Evolutionary conservation across 2,329 filamentous ascomycete species (phyloP).

Genomic region (Aspergillus jensenii): DNA sequence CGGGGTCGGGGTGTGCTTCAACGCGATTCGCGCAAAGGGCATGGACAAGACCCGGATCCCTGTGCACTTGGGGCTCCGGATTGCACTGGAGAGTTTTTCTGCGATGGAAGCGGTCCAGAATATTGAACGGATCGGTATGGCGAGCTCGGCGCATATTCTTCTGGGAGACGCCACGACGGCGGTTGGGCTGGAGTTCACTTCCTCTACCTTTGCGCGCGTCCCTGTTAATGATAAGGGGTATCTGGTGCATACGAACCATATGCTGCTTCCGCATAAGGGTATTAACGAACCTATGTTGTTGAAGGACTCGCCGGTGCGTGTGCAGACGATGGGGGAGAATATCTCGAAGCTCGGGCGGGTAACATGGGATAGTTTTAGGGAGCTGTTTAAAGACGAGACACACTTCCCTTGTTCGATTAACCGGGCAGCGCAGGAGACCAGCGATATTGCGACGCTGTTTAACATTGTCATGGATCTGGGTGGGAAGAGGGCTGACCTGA

Average conservation of each 20-base stretch:
- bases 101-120: constrained; percentile 44
- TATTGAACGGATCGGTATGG: constrained; percentile 50
- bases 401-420: constrained; percentile 5
- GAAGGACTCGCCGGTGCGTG: constrained; percentile 6
- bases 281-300: constrained; percentile 6
- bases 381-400: constrained; percentile 6
- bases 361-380: background rate
- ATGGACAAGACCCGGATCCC: constrained; percentile 50
- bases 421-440: background rate
- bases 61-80: constrained; percentile 55
- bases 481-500: background rate
- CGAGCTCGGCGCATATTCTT: constrained; percentile 55
- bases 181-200: constrained; percentile 50
- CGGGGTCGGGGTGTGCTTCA: constrained; percentile 57
- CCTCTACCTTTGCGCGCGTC: constrained; percentile 1
- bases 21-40: constrained; percentile 55
- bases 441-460: constrained; percentile 3
- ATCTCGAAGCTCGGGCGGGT: background rate
- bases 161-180: constrained; percentile 48
- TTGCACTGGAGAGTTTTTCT: constrained; percentile 51
- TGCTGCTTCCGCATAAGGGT: constrained; percentile 3
- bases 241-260: constrained; percentile 10
- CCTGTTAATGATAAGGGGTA: background rate
- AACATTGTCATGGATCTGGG: constrained; percentile 8
- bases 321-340: constrained; percentile 4